A percentile compares a stretch with the other conserved stretches of the same genome.
phyloP scores from a whole-genome alignment of 1,284 basidiomycete genomes.

The Boletus hoseneyae region DNA sequence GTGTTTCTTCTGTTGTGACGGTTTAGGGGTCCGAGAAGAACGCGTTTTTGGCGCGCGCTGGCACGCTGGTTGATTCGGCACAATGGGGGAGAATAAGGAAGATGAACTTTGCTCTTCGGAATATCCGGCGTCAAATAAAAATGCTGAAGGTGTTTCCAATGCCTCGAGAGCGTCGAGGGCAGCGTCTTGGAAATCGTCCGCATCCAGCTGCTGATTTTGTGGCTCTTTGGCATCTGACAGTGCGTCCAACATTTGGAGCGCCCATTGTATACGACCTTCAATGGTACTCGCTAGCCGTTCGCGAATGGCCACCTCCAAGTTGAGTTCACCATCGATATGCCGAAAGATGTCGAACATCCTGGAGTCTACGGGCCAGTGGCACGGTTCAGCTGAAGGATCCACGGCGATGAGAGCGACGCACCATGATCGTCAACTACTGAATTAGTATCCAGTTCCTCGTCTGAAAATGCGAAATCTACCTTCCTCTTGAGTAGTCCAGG shows the following conservation, averaged over 20 bases:
- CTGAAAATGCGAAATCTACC: slow-evolving; percentile 5
- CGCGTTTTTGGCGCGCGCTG: slow-evolving; percentile 35
- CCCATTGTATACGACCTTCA: slow-evolving; percentile 66
- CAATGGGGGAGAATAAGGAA: slow-evolving; percentile 20
- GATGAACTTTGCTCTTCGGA: slow-evolving; percentile 32
- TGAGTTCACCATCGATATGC: slow-evolving; percentile 46
- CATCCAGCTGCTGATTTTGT: slow-evolving; percentile 16
- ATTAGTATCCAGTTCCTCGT: slow-evolving; percentile 14
- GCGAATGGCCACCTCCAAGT: slow-evolving; percentile 61
- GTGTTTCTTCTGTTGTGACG: slow-evolving; percentile 39
- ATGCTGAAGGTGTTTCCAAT: slow-evolving; percentile 49
- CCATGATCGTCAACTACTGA: slow-evolving; percentile 17
- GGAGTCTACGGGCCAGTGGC: slow-evolving; percentile 15
- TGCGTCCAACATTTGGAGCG: slow-evolving; percentile 51
- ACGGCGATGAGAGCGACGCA: slow-evolving; percentile 11
- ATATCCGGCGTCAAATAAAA: slow-evolving; percentile 41
- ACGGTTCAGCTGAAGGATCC: not conserved
- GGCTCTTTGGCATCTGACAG: slow-evolving; percentile 31
- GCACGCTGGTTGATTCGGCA: slow-evolving; percentile 11
- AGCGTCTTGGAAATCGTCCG: slow-evolving; percentile 43
- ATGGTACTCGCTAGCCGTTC: slow-evolving; percentile 53
- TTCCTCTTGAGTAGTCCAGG: slow-evolving; percentile 12
- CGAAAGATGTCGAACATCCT: slow-evolving; percentile 17
- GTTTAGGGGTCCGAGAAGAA: slow-evolving; percentile 33
- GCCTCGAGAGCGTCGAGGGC: slow-evolving; percentile 56